Percentiles rank a stretch among this genome's conserved stretches.
Evolutionary conservation across 78 protist genomes (phyloP).

Genomic region (Dictyostelium intermedium): DNA sequence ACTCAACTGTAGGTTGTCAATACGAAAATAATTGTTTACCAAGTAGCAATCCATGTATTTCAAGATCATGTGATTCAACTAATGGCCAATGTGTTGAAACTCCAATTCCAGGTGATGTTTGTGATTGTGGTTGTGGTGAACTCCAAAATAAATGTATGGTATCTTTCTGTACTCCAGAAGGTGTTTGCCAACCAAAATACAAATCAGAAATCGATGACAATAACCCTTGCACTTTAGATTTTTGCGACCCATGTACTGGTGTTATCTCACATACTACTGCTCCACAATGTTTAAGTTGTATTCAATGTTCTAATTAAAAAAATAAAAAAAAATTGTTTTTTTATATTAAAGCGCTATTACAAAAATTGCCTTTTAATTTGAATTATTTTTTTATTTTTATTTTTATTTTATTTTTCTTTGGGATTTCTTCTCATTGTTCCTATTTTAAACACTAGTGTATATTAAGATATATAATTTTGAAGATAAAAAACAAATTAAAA

Average conservation of each 20-base stretch:
- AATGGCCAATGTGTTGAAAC: background rate
- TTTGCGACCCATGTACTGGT: constrained; percentile 18
- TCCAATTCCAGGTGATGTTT: background rate
- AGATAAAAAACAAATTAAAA: too few species aligned
- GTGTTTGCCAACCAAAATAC: background rate
- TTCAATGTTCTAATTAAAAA: background rate
- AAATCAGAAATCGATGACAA: background rate
- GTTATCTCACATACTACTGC: background rate
- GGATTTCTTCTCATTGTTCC: too few species aligned
- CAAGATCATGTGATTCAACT: background rate
- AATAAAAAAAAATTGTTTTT: too few species aligned
- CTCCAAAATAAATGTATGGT: background rate
- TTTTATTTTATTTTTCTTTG: too few species aligned
- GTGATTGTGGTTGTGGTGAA: background rate
- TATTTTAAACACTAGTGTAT: too few species aligned
- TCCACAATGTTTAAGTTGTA: background rate
- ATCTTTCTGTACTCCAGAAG: background rate
- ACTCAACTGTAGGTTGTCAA: background rate
- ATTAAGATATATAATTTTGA: too few species aligned
- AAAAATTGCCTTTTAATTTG: too few species aligned
- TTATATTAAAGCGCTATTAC: too few species aligned
- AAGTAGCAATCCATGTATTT: background rate
- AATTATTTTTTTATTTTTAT: too few species aligned
- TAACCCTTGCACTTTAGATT: constrained; percentile 23
- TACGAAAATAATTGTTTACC: background rate